Conservation (phyloP, 371 early-diverging fungal genomes). For the Mortierella sp. region DNA sequence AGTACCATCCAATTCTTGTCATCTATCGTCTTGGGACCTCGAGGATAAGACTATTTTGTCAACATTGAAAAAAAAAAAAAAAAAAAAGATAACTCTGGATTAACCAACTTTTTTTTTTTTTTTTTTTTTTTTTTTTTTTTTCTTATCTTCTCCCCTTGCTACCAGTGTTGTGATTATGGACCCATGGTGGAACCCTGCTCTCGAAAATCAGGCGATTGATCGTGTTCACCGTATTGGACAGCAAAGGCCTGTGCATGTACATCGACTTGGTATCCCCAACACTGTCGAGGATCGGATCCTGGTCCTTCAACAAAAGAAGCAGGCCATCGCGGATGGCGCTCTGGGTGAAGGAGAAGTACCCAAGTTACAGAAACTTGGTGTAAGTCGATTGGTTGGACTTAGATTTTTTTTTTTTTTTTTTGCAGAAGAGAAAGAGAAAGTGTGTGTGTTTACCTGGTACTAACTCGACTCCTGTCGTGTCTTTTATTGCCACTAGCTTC, state of each 20-base stretch:
- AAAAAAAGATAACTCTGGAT: no score
- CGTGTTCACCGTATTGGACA: conserved; percentile 81
- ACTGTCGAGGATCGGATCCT: conserved; percentile 63
- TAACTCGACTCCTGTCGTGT: not conserved
- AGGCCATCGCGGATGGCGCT: conserved; percentile 41
- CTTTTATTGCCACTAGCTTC: conserved; percentile 11
- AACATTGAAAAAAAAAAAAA: no score
- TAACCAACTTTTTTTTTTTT: no score
- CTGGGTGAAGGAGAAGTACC: conserved; percentile 45
- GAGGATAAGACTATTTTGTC: no score
- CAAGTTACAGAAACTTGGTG: conserved; percentile 42
- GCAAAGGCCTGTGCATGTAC: conserved; percentile 56
- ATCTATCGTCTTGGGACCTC: no score
- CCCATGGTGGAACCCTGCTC: conserved; percentile 90
- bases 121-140: no score
- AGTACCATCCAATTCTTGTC: conserved; percentile 20
- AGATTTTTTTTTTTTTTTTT: not conserved
- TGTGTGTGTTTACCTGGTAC: no score
- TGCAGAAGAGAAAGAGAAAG: no score
- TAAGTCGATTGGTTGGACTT: no score
- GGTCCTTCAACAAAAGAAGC: conserved; percentile 50
- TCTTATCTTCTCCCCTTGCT: conserved; percentile 76
- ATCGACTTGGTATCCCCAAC: conserved; percentile 54
- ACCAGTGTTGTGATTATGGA: conserved; percentile 80
- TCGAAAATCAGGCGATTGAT: conserved; percentile 82